Percentiles rank a stretch among this genome's conserved stretches.
These are phyloP conservation scores for Eutrema yunnanense DNA, from an alignment of 345 rosid genomes.

Conservation along the genomic window DNA sequence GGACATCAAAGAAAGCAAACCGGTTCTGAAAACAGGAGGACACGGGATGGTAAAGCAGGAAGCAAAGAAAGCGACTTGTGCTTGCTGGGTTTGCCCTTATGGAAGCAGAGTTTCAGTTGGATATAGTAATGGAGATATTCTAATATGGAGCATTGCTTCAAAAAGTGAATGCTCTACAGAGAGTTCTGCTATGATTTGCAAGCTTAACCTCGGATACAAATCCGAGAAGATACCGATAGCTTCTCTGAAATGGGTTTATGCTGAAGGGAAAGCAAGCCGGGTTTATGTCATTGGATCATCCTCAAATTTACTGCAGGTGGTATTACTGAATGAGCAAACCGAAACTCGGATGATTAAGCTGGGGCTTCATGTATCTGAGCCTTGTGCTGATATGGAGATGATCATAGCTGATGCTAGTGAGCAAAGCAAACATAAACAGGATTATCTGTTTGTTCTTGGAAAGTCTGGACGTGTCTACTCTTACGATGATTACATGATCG, in stretches of 20 bases:
- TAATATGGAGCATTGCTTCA: conserved; percentile 58
- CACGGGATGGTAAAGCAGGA: conserved; percentile 43
- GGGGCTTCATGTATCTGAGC: conserved; percentile 69
- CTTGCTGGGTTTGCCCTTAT: conserved; percentile 83
- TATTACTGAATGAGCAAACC: conserved; percentile 62
- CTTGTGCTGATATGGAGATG: conserved; percentile 72
- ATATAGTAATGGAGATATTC: conserved; percentile 74
- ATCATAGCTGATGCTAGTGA: conserved; percentile 49
- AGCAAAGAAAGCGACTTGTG: conserved; percentile 62
- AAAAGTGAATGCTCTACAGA: conserved; percentile 38
- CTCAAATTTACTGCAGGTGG: conserved; percentile 57
- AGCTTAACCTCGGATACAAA: conserved; percentile 83
- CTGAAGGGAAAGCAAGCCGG: conserved; percentile 71
- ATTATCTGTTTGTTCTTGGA: conserved; percentile 56
- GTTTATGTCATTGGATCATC: conserved; percentile 66
- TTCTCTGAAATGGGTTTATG: conserved; percentile 62
- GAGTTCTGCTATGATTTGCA: conserved; percentile 39
- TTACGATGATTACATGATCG: conserved; percentile 70
- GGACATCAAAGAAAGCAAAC: conserved; percentile 67
- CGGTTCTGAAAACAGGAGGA: conserved; percentile 54
- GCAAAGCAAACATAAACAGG: conserved; percentile 56
- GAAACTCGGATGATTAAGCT: conserved; percentile 77
- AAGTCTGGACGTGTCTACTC: conserved; percentile 73
- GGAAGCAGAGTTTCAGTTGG: conserved; percentile 85
- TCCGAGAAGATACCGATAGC: conserved; percentile 65